These are phyloP conservation scores for Saccharomyces pastorianus DNA, from an alignment of 1,139 yeast genomes.

Conservation along the genomic window DNA sequence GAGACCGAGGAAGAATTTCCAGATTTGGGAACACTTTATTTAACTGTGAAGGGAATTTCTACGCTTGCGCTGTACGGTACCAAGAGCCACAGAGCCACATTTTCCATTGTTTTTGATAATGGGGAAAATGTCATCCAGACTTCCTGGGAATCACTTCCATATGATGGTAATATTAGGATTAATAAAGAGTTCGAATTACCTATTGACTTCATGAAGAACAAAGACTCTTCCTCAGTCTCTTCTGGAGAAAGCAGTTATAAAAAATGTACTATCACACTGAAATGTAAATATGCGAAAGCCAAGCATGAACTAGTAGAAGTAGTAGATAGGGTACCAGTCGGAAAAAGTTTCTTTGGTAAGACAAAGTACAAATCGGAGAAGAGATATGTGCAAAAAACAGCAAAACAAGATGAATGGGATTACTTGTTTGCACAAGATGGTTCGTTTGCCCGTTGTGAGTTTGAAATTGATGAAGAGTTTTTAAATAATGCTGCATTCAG, in stretches of 20 bases:
- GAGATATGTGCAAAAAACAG: slow-evolving; percentile 44
- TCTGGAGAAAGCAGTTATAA: not conserved
- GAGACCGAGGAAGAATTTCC: slow-evolving; percentile 1
- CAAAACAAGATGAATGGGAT: slow-evolving; percentile 48
- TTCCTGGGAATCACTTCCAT: slow-evolving; percentile 45
- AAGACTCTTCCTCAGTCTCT: not conserved
- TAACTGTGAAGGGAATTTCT: slow-evolving; percentile 53
- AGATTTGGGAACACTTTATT: slow-evolving; percentile 69
- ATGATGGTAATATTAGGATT: slow-evolving; percentile 37
- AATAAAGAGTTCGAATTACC: slow-evolving; percentile 85
- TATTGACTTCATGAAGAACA: slow-evolving; percentile 16
- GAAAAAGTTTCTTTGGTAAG: slow-evolving; percentile 32
- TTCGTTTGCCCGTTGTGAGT: slow-evolving; percentile 70
- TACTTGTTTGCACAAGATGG: slow-evolving; percentile 71
- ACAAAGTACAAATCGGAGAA: slow-evolving; percentile 35
- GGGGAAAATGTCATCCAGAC: slow-evolving; percentile 84
- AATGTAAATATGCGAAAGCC: slow-evolving; percentile 52
- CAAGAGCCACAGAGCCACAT: slow-evolving; percentile 48
- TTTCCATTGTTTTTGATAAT: slow-evolving; percentile 72
- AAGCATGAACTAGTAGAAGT: slow-evolving; percentile 48
- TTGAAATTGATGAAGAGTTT: slow-evolving; percentile 46
- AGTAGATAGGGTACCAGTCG: slow-evolving; percentile 41
- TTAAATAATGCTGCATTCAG: slow-evolving; percentile 12
- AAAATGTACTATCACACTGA: slow-evolving; percentile 68
- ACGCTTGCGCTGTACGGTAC: slow-evolving; percentile 53